phyloP scores from a whole-genome alignment of 2,329 filamentous ascomycete genomes.

The Lachnellula cervina region DNA sequence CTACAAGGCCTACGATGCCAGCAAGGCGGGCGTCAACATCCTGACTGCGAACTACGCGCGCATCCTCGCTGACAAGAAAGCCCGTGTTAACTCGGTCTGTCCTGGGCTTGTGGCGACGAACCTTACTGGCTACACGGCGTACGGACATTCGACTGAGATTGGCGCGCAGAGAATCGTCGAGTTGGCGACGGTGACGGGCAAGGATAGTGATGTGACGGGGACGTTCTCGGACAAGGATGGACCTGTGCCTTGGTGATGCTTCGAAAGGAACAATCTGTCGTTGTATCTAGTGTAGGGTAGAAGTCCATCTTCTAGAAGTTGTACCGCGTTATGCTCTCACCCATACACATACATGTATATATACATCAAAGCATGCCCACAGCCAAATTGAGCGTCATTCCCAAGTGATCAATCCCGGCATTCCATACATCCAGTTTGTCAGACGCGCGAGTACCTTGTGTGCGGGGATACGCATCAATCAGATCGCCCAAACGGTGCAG shows the following conservation, averaged over 20 bases:
- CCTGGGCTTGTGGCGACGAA: conserved; percentile 27
- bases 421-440: conserved; percentile 11
- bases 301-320: not conserved
- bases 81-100: conserved; percentile 24
- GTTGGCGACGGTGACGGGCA: conserved; percentile 23
- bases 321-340: not conserved
- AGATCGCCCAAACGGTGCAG: conserved; percentile 4
- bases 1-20: conserved; percentile 20
- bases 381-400: conserved; percentile 6
- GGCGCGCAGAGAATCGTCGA: conserved; percentile 25
- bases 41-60: conserved; percentile 27
- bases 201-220: conserved; percentile 19
- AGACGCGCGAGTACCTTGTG: not conserved
- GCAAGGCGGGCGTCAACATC: conserved; percentile 30
- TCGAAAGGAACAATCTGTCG: too few species aligned
- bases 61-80: conserved; percentile 17
- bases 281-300: not conserved
- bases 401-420: conserved; percentile 12
- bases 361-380: conserved; percentile 1
- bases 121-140: conserved; percentile 14
- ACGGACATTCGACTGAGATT: conserved; percentile 11
- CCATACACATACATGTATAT: not conserved
- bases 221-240: conserved; percentile 17
- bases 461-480: conserved; percentile 1
- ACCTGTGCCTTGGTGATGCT: conserved; percentile 9